A percentile compares a stretch with the other conserved stretches of the same genome.
These are phyloP conservation scores for Rhodotorula sp. DNA, from an alignment of 1,284 basidiomycete genomes.

Conservation along the genomic window DNA sequence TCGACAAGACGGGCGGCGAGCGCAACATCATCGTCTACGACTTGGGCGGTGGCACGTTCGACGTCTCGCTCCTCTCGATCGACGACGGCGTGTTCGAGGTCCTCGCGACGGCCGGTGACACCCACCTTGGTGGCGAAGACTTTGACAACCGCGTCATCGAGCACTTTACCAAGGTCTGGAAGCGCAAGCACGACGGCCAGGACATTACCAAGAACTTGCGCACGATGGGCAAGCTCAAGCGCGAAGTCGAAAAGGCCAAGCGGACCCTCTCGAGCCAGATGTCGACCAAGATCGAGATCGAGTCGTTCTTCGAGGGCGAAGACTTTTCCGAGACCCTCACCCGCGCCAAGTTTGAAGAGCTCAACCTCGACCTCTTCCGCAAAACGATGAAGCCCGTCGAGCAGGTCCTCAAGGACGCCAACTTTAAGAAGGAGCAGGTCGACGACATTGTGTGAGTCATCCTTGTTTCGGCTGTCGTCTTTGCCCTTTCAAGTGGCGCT, in stretches of 20 bases:
- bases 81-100: constrained; percentile 96
- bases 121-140: constrained; percentile 98
- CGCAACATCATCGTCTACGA: constrained; percentile 97
- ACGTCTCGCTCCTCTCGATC: constrained; percentile 96
- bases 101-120: constrained; percentile 96
- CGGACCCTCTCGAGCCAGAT: constrained; percentile 83
- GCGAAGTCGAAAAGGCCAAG: constrained; percentile 99
- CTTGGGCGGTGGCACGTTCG: constrained; percentile 97
- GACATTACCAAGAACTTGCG: constrained; percentile 69
- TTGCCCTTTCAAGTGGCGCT: no score
- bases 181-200: constrained; percentile 77
- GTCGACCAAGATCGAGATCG: constrained; percentile 70
- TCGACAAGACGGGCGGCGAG: constrained; percentile 88
- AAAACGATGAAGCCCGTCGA: constrained; percentile 99
- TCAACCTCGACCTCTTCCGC: constrained; percentile 98
- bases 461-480: not conserved
- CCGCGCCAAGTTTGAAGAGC: constrained; percentile 96
- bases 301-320: constrained; percentile 87
- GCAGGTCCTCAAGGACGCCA: constrained; percentile 96
- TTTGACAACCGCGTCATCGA: constrained; percentile 97
- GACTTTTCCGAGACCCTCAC: constrained; percentile 97
- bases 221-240: constrained; percentile 94
- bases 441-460: constrained; percentile 65
- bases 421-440: constrained; percentile 95
- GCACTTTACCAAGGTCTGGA: constrained; percentile 87